Evolutionary conservation across 2,329 filamentous ascomycete species (phyloP).

Genomic region (Colletotrichum chrysophilum): DNA sequence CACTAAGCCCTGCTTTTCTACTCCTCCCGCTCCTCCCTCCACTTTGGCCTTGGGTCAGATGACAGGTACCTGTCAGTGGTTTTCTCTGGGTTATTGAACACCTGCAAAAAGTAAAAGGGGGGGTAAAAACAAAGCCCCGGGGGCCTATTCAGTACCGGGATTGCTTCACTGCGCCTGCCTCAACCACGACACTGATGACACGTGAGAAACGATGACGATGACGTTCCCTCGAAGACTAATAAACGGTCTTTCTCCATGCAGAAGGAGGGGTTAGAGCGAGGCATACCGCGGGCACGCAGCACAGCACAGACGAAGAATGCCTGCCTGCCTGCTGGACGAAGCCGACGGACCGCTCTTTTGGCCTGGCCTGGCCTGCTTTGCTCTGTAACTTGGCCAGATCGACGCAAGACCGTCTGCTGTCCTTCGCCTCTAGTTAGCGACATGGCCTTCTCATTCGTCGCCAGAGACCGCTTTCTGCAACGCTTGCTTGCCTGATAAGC

Average conservation of each 20-base stretch:
- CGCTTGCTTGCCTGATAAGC: slow-evolving; percentile 13
- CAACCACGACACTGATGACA: background rate
- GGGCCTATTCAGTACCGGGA: background rate
- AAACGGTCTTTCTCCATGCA: background rate
- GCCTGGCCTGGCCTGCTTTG: background rate
- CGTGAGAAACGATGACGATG: slow-evolving; percentile 9
- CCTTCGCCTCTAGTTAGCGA: background rate
- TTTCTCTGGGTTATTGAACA: too few relatives aligned
- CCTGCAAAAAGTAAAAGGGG: background rate
- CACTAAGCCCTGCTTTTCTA: slow-evolving; percentile 10
- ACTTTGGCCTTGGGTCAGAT: background rate
- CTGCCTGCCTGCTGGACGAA: background rate
- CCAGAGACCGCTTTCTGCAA: slow-evolving; percentile 14
- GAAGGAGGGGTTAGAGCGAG: background rate
- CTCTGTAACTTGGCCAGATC: background rate
- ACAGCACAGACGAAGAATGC: background rate
- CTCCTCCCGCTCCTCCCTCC: slow-evolving; percentile 14
- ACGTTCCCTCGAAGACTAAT: background rate
- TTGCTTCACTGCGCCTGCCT: background rate
- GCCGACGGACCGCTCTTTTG: background rate
- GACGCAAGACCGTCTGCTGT: background rate
- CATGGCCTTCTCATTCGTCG: slow-evolving; percentile 11
- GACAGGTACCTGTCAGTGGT: background rate
- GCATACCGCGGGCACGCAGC: background rate
- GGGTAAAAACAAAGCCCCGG: background rate